These are phyloP conservation scores for Triangularia setosa DNA, from an alignment of 2,329 filamentous ascomycete genomes.

Conservation along the genomic window DNA sequence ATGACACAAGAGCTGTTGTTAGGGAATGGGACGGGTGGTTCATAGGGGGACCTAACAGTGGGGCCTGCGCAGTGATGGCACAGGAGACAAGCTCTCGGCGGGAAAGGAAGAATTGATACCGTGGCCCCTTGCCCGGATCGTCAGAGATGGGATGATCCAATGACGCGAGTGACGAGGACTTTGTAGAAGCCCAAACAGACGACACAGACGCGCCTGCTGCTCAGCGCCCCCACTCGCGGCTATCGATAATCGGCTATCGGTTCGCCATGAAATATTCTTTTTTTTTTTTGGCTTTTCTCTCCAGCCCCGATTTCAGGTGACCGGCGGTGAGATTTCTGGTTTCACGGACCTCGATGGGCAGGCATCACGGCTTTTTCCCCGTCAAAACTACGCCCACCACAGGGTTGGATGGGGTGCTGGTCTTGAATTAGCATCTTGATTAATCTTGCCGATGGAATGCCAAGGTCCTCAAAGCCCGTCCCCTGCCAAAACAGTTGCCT, in stretches of 20 bases:
- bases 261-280: not conserved
- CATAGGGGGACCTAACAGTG: not conserved
- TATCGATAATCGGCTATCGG: not conserved
- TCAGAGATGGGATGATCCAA: not conserved
- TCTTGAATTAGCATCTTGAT: not conserved
- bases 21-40: no score
- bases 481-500: slow-evolving; percentile 6
- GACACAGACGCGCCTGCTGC: not conserved
- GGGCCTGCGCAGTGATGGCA: no score
- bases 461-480: slow-evolving; percentile 1
- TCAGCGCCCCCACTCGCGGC: not conserved
- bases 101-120: not conserved
- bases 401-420: no score
- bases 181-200: not conserved
- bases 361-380: not conserved
- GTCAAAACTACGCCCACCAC: no score
- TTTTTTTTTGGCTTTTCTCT: not conserved
- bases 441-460: not conserved
- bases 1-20: no score
- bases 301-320: no score
- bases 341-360: not conserved
- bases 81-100: no score
- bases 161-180: not conserved
- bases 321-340: not conserved
- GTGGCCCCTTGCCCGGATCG: not conserved